phyloP scores from a whole-genome alignment of 257 asterid species.

The Anisodus acutangulus region DNA sequence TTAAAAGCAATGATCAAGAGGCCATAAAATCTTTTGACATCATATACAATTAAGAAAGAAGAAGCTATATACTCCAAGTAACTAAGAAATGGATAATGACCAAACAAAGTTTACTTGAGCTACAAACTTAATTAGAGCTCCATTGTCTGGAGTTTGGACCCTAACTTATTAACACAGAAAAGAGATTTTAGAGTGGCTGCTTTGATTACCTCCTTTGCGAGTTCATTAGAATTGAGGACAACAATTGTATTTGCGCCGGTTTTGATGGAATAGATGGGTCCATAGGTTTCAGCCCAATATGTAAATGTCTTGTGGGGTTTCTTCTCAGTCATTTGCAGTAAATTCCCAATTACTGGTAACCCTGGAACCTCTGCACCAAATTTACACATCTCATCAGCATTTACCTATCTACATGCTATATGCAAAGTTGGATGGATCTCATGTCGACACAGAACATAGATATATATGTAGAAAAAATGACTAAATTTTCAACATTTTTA shows the following conservation, averaged over 20 bases:
- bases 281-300: slow-evolving; percentile 82
- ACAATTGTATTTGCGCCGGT: slow-evolving; percentile 67
- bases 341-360: slow-evolving; percentile 73
- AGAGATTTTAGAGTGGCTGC: neutral
- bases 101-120: neutral
- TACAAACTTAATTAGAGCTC: neutral
- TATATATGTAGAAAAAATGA: neutral
- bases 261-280: slow-evolving; percentile 77
- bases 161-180: neutral
- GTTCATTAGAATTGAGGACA: slow-evolving; percentile 67
- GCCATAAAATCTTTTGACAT: neutral
- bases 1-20: neutral
- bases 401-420: neutral
- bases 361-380: slow-evolving; percentile 79
- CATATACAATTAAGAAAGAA: neutral
- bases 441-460: neutral
- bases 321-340: slow-evolving; percentile 84
- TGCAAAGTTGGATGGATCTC: neutral
- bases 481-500: neutral
- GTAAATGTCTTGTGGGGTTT: slow-evolving; percentile 85
- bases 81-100: neutral
- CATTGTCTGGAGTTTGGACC: neutral
- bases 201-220: slow-evolving; percentile 75
- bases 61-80: neutral
- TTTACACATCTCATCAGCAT: slow-evolving; percentile 16